Evolutionary conservation across 495 filamentous ascomycete genomes (phyloP).

Genomic region (Aspergillus cavernicola): DNA sequence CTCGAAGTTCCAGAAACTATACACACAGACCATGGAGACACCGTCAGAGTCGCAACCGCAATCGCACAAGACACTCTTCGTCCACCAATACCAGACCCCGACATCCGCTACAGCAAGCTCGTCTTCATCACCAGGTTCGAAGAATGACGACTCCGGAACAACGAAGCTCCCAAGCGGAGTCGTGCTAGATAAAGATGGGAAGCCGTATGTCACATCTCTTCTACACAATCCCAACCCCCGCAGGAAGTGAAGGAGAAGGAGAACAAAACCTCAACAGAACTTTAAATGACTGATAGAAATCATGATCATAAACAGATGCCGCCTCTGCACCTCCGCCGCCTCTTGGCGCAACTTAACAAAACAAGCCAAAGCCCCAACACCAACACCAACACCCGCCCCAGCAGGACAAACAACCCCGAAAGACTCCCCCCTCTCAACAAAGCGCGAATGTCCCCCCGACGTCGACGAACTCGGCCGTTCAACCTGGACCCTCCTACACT

Average conservation of each 20-base stretch:
- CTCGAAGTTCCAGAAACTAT: no score
- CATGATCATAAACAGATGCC: constrained; percentile 62
- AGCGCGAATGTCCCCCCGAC: constrained; percentile 50
- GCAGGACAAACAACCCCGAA: constrained; percentile 10
- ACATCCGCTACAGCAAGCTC: constrained; percentile 17
- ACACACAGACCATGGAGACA: no score
- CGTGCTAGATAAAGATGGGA: constrained; percentile 32
- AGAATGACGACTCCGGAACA: constrained; percentile 27
- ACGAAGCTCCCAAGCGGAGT: constrained; percentile 68
- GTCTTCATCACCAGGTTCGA: constrained; percentile 18
- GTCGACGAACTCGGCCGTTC: constrained; percentile 78
- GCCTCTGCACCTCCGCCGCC: constrained; percentile 74
- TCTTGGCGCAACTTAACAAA: constrained; percentile 69
- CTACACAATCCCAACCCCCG: no score
- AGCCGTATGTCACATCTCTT: constrained; percentile 2
- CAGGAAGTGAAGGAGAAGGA: neutral
- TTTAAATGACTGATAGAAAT: no score
- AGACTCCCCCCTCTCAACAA: no score
- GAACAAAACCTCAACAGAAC: no score
- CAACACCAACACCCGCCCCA: constrained; percentile 4
- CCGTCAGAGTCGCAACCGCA: constrained; percentile 8
- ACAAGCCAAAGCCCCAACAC: constrained; percentile 32
- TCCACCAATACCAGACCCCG: constrained; percentile 13
- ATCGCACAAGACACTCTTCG: constrained; percentile 10
- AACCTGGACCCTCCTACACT: constrained; percentile 91